Base-by-base conservation (phyloP, 176 grass and related monocot genomes). In the Carex cristatella region DNA sequence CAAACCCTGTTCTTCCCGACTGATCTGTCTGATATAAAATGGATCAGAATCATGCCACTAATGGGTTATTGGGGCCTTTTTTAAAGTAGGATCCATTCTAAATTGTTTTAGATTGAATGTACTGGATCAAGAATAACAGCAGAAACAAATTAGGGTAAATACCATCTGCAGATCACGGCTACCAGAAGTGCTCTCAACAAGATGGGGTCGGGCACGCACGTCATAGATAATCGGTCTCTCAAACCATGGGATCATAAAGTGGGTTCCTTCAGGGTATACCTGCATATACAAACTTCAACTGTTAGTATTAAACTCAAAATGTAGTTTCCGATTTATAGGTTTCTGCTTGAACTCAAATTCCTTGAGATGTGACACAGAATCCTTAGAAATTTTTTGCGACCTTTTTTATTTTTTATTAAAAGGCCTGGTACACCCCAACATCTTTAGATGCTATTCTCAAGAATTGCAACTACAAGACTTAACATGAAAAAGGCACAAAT, bases 191-290 rank as follows among this genome's bases (percentile, higher is more conserved):
- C 92, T 97, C 87, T 97, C 90, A 10, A 94, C 86, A 79, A 97
- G 88, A 91, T 92, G 90, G 68, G 94, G 94, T 83, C 88, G 88
- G 65, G 94, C 91, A 18, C 94, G 94, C 62, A 97, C 92, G 66
- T 97, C 92, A 84, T 94, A 97, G 87, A 97, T 94, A 62, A 97
- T 94, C 12, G 94, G 92, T 84, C 94, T 97, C 80, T 97, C 94
- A 63, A 97, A 88, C 90, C 83, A 89, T 1, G 94, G 94, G 82
- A 97, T 89, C 14, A 94, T 86, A 56, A 97, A 79, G 89, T 97
- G 94, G 32, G 94, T 97, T 69, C 94, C 94, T 65, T 97, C 94
- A 11, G 91, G 91, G 88, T 97, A 97, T 70, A 97, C 94, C 91
- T 97, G 80, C 55, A 59, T 28, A 30, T 55, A 65, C 37, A 42